Conservation (phyloP, 345 rosid species). For the Corchorus olitorius region DNA sequence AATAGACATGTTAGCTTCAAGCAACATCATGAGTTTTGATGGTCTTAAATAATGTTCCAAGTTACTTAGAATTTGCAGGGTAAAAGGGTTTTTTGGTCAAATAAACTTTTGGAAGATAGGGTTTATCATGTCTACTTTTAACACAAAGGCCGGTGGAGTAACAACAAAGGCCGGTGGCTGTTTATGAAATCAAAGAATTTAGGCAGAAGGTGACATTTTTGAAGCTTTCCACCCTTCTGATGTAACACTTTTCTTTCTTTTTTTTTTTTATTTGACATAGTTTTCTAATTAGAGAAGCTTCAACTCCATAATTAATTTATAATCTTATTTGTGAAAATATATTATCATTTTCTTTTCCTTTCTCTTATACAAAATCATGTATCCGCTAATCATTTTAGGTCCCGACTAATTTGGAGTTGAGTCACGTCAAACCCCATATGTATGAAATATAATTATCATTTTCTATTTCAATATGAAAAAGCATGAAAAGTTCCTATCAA, state of each 20-base stretch:
- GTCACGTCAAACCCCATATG: too few relatives aligned
- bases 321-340: too few relatives aligned
- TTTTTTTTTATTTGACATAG: background rate
- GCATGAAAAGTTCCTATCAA: too few relatives aligned
- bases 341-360: too few relatives aligned
- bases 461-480: too few relatives aligned
- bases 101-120: too few relatives aligned
- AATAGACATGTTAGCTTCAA: background rate
- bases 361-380: too few relatives aligned
- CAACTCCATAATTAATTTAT: background rate
- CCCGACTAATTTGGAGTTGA: too few relatives aligned
- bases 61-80: too few relatives aligned
- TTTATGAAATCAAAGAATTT: background rate
- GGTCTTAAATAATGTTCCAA: background rate
- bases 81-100: too few relatives aligned
- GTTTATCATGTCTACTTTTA: background rate
- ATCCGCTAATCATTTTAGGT: too few relatives aligned
- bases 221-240: background rate
- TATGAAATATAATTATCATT: too few relatives aligned
- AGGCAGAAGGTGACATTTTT: background rate
- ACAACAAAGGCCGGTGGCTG: constrained; percentile 13
- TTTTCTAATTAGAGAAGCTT: background rate
- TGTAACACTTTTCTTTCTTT: background rate
- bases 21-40: constrained; percentile 6
- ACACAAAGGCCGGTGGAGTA: constrained; percentile 11